phyloP scores from a whole-genome alignment of 1,139 yeast genomes.

The Yamadazyma aaseri region DNA sequence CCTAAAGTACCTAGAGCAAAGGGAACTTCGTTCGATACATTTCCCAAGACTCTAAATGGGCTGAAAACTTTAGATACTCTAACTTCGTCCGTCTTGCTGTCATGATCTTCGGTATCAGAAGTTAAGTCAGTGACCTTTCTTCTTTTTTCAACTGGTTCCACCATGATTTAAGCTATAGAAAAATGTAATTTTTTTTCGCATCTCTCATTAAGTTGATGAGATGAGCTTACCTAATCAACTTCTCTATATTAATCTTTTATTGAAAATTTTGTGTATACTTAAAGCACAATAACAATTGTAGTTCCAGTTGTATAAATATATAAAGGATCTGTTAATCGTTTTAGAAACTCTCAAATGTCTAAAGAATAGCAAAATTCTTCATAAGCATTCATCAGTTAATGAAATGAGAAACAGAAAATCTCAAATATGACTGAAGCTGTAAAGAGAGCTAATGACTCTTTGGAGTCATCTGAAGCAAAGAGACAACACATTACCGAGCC shows the following conservation, averaged over 20 bases:
- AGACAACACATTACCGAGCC: slow-evolving; percentile 8
- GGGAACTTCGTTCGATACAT: slow-evolving; percentile 75
- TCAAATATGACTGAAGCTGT: slow-evolving; percentile 1
- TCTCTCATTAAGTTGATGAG: slow-evolving; percentile 5
- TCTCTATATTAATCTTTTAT: too few species aligned
- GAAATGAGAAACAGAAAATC: slow-evolving; percentile 1
- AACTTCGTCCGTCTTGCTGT: slow-evolving; percentile 1
- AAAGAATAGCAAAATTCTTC: too few species aligned
- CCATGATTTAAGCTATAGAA: slow-evolving; percentile 19
- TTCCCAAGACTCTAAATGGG: slow-evolving; percentile 55
- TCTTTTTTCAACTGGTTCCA: slow-evolving; percentile 31
- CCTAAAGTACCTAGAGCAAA: slow-evolving; percentile 90
- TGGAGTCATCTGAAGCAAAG: slow-evolving; percentile 5
- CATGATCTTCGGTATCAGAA: background rate
- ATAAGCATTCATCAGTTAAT: too few species aligned
- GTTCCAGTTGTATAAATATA: too few species aligned
- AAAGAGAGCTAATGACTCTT: slow-evolving; percentile 7
- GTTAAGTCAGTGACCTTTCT: slow-evolving; percentile 20
- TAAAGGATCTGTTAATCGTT: too few species aligned
- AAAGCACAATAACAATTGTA: too few species aligned
- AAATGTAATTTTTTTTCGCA: slow-evolving; percentile 7
- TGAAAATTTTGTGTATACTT: too few species aligned
- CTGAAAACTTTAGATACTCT: slow-evolving; percentile 39
- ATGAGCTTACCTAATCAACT: too few species aligned
- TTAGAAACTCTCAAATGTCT: too few species aligned